Conservation (phyloP, 371 early-diverging fungal species). For the Mortierella sp. region DNA sequence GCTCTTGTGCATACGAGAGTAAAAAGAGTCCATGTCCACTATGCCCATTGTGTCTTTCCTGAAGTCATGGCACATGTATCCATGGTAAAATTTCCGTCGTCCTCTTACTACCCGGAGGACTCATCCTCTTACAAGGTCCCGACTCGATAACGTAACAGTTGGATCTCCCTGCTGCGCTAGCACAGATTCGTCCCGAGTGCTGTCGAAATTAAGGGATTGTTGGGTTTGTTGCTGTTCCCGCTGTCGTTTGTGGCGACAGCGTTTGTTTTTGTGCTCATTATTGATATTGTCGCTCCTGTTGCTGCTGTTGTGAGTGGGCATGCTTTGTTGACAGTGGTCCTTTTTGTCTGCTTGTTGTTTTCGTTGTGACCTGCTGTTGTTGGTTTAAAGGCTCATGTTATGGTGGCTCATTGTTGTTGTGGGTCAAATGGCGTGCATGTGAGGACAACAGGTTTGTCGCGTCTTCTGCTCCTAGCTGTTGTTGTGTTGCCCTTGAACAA, state of each 20-base stretch:
- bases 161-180: not conserved
- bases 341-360: not conserved
- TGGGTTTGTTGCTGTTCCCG: not conserved
- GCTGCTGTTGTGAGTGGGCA: not conserved
- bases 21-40: not conserved
- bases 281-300: not conserved
- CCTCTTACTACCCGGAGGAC: not conserved
- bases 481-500: not conserved
- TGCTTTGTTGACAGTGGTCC: not conserved
- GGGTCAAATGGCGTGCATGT: not conserved
- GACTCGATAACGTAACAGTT: not conserved
- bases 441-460: not conserved
- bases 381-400: not conserved
- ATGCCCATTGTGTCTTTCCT: not conserved
- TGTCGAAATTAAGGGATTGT: not conserved
- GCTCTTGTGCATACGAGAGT: slow-evolving; percentile 9
- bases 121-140: not conserved
- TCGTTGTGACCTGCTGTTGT: not conserved
- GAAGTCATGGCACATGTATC: not conserved
- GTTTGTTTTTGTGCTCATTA: too few relatives aligned
- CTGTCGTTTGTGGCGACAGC: not conserved
- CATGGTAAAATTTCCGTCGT: not conserved
- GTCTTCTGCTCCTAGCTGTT: too few relatives aligned
- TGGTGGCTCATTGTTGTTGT: not conserved
- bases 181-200: not conserved